Conservation (phyloP, 306 rosid species). For the Castanea mollissima region DNA sequence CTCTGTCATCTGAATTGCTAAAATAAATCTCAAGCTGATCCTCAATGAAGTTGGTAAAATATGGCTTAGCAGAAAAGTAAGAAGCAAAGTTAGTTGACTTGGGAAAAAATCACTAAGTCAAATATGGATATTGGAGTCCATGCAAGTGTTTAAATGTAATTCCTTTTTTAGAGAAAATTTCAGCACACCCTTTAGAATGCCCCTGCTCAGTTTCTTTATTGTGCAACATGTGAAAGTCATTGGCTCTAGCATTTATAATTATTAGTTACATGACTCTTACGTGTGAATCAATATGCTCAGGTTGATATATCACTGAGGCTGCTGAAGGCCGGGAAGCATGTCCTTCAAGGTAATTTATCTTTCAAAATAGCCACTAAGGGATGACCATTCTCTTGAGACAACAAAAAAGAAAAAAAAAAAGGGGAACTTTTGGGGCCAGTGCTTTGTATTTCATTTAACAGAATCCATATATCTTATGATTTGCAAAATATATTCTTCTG, state of each 20-base stretch:
- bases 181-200: not conserved
- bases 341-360: conserved; percentile 71
- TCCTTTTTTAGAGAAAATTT: not conserved
- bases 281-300: conserved; percentile 38
- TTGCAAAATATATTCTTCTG: not conserved
- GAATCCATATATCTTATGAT: not conserved
- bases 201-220: not conserved
- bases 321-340: conserved; percentile 91
- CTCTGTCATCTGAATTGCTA: not conserved
- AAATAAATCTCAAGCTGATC: not conserved
- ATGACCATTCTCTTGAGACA: not conserved
- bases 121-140: conserved; percentile 2
- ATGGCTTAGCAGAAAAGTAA: not conserved
- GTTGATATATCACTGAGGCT: conserved; percentile 68
- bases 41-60: not conserved
- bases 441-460: not conserved
- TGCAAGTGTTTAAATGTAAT: not conserved
- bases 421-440: conserved; percentile 1
- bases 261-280: not conserved
- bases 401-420: not conserved
- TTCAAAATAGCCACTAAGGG: not conserved
- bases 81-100: not conserved
- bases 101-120: not conserved
- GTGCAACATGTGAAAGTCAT: not conserved
- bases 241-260: not conserved